Evolutionary conservation across 345 rosid genomes (phyloP).

Genomic region (Eucalyptus cladocalyx): DNA sequence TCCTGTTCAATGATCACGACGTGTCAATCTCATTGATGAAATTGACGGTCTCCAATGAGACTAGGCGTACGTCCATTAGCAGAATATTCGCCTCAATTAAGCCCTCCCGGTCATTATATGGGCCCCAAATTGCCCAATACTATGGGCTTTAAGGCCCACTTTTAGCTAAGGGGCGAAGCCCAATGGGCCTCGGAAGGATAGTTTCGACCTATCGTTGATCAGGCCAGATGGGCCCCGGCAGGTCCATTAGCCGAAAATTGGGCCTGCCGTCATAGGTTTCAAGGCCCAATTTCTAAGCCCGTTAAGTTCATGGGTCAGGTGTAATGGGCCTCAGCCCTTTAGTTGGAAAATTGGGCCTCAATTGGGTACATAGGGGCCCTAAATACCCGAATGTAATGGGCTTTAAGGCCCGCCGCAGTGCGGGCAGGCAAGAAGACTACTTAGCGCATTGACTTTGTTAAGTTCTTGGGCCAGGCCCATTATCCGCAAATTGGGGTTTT

Average conservation of each 20-base stretch:
- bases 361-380: background rate
- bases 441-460: background rate
- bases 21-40: background rate
- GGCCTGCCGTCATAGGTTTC: rapidly evolving
- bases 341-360: background rate
- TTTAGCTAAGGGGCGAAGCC: background rate
- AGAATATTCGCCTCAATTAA: background rate
- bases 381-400: background rate
- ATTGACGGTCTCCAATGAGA: background rate
- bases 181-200: background rate
- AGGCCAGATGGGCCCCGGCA: background rate
- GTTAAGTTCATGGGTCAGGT: background rate
- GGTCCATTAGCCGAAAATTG: background rate
- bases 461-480: background rate
- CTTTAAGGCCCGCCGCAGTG: background rate
- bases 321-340: background rate
- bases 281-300: background rate
- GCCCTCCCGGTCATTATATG: background rate
- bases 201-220: too few species aligned
- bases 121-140: background rate
- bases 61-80: background rate
- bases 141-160: background rate
- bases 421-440: too few species aligned
- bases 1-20: background rate
- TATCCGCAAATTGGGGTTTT: background rate